phyloP scores from a whole-genome alignment of 371 early-diverging fungal species.

The Mortierella sp. region DNA sequence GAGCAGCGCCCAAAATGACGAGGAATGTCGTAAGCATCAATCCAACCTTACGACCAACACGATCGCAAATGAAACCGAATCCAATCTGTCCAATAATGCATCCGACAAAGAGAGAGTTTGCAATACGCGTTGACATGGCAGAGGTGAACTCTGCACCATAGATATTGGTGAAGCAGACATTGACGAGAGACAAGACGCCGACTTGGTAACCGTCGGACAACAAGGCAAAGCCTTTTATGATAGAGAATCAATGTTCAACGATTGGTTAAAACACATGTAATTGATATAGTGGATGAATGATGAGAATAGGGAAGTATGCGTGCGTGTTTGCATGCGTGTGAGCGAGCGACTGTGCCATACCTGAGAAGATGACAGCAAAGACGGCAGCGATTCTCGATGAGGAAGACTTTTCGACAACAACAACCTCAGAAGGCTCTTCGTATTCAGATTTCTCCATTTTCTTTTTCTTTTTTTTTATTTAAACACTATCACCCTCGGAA shows the following conservation, averaged over 20 bases:
- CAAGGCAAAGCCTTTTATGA: conserved; percentile 47
- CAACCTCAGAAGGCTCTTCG: conserved; percentile 27
- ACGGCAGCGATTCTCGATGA: conserved; percentile 40
- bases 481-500: not conserved
- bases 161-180: conserved; percentile 52
- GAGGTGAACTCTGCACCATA: conserved; percentile 49
- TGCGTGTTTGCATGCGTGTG: no score
- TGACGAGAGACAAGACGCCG: conserved; percentile 57
- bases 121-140: conserved; percentile 54
- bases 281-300: no score
- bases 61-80: conserved; percentile 65
- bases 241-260: no score
- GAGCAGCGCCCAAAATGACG: conserved; percentile 65
- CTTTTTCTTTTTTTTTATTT: not conserved
- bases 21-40: conserved; percentile 63
- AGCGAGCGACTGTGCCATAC: conserved; percentile 23
- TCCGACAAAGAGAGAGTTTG: conserved; percentile 58
- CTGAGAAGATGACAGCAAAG: conserved; percentile 57
- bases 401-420: conserved; percentile 19
- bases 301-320: not conserved
- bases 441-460: conserved; percentile 26
- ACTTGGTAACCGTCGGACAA: conserved; percentile 60
- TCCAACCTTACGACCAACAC: conserved; percentile 66
- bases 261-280: no score
- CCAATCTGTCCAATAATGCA: conserved; percentile 58